phyloP scores from a whole-genome alignment of 139 green algal species.

The Coccomyxa sp. region DNA sequence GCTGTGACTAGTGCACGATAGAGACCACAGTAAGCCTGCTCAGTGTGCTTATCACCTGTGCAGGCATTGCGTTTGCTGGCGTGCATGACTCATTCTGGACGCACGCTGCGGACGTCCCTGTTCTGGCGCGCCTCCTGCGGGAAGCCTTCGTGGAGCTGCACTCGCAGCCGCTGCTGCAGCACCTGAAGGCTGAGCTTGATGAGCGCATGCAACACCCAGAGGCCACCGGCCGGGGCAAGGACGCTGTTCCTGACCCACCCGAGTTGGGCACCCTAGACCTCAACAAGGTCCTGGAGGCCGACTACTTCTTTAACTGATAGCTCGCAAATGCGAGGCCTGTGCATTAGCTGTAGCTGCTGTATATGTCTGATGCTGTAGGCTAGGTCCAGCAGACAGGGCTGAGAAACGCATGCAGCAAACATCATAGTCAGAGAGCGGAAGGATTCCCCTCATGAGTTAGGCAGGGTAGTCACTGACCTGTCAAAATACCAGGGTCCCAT shows the following conservation, averaged over 20 bases:
- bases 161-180: conserved; percentile 72
- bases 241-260: conserved; percentile 62
- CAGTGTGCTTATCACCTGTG: no score
- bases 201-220: not conserved
- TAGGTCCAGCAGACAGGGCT: no score
- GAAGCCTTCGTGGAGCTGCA: conserved; percentile 89
- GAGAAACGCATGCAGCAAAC: no score
- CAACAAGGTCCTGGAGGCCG: conserved; percentile 45
- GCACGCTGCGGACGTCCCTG: conserved; percentile 74
- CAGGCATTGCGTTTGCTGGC: conserved; percentile 77
- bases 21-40: no score
- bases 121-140: conserved; percentile 77
- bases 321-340: no score
- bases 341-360: no score
- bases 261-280: conserved; percentile 67
- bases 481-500: no score
- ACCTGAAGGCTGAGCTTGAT: conserved; percentile 59
- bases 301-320: conserved; percentile 87
- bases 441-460: no score
- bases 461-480: no score
- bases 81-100: conserved; percentile 99
- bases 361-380: no score
- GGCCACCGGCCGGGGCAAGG: conserved; percentile 29
- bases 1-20: no score
- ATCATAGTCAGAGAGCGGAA: no score